These are phyloP conservation scores for Grigorovia humatica DNA, from an alignment of 805 yeast species.

Conservation along the genomic window DNA sequence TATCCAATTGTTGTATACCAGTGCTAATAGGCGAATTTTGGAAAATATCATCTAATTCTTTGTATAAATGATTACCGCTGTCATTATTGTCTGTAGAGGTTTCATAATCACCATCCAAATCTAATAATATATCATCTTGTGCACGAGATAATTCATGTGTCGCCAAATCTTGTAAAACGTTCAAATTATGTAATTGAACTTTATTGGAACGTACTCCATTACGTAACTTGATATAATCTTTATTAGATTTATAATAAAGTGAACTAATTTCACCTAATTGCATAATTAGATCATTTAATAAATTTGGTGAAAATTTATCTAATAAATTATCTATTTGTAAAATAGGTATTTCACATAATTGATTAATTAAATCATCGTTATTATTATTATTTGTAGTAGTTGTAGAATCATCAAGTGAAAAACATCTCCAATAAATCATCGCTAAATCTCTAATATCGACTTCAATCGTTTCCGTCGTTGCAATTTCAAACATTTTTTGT, in stretches of 20 bases:
- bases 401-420: conserved; percentile 35
- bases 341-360: conserved; percentile 32
- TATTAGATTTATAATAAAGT: conserved; percentile 78
- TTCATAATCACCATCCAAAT: conserved; percentile 60
- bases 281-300: conserved; percentile 56
- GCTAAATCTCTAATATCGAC: conserved; percentile 77
- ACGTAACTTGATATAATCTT: conserved; percentile 12
- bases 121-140: conserved; percentile 72
- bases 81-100: conserved; percentile 18
- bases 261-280: conserved; percentile 82
- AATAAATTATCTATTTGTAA: conserved; percentile 69
- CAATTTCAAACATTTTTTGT: conserved; percentile 49
- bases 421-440: conserved; percentile 67
- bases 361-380: conserved; percentile 15
- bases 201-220: conserved; percentile 27
- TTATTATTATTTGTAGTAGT: not conserved
- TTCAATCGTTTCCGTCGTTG: conserved; percentile 53
- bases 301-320: conserved; percentile 55
- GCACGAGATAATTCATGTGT: conserved; percentile 59
- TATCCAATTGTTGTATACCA: conserved; percentile 5
- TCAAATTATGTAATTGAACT: conserved; percentile 46
- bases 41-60: conserved; percentile 67
- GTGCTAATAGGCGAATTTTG: not conserved
- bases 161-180: conserved; percentile 71
- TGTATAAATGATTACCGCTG: conserved; percentile 36